phyloP scores from a whole-genome alignment of 176 grass and related monocot species.

The Hordeum marinum region DNA sequence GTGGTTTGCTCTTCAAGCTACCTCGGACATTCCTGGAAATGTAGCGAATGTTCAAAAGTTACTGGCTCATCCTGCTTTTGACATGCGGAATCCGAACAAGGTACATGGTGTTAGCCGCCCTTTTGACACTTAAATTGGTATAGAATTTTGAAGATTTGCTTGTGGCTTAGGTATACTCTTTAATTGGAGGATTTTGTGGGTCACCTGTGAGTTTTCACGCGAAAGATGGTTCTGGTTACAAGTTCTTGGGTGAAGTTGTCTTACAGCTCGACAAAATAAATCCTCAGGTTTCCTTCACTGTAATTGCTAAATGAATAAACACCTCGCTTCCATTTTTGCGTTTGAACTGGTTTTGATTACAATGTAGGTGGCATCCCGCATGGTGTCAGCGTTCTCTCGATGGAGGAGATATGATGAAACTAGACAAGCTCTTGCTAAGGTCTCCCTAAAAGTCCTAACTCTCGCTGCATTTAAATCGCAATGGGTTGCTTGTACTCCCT shows the following conservation, averaged over 20 bases:
- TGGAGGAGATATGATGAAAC: constrained; percentile 83
- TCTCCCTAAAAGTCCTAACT: constrained; percentile 3
- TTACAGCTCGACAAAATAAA: constrained; percentile 96
- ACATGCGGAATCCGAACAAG: constrained; percentile 91
- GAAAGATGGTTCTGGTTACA: constrained; percentile 96
- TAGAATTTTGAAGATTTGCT: constrained; percentile 9
- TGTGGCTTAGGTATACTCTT: constrained; percentile 60
- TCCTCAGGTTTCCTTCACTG: constrained; percentile 61
- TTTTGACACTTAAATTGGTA: background rate
- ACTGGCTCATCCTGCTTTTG: constrained; percentile 79
- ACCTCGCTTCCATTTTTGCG: background rate
- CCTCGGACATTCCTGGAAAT: constrained; percentile 88
- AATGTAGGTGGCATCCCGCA: constrained; percentile 83
- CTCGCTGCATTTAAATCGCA: background rate
- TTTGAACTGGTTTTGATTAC: background rate
- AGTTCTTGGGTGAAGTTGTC: constrained; percentile 90
- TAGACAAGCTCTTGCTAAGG: constrained; percentile 86
- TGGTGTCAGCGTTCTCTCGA: constrained; percentile 90
- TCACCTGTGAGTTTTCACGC: constrained; percentile 95
- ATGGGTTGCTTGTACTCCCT: background rate
- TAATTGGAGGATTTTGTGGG: constrained; percentile 89
- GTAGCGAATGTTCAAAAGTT: constrained; percentile 74
- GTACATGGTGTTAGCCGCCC: constrained; percentile 17
- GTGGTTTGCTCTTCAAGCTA: constrained; percentile 99
- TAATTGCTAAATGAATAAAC: background rate